Conservation (phyloP, 2,329 filamentous ascomycete genomes). For the Botryotinia narcissicola region DNA sequence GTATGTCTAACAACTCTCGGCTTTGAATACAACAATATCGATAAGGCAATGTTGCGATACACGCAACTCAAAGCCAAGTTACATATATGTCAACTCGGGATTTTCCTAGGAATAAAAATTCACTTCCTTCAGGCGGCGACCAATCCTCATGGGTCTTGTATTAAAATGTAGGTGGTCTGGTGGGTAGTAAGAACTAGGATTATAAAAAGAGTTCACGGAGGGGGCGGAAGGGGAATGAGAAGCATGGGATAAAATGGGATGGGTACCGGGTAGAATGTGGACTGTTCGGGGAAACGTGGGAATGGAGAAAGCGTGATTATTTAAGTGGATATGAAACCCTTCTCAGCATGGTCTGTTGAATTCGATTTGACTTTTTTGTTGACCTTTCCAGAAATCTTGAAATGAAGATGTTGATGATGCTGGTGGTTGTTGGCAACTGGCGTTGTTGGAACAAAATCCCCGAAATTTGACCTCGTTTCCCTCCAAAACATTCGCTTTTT, state of each 20-base stretch:
- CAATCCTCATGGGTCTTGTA: constrained; percentile 16
- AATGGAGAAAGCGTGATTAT: constrained; percentile 4
- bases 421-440: constrained; percentile 1
- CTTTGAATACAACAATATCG: constrained; percentile 17
- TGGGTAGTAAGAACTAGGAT: constrained; percentile 13
- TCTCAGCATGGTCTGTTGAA: background rate
- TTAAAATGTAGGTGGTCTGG: constrained; percentile 2
- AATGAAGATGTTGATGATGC: background rate
- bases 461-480: background rate
- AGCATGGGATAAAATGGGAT: constrained; percentile 1
- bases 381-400: background rate
- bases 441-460: background rate
- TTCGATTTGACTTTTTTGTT: background rate
- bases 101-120: constrained; percentile 1
- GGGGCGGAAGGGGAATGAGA: background rate
- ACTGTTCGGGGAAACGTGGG: constrained; percentile 15
- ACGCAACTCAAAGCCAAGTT: background rate
- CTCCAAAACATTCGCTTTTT: background rate
- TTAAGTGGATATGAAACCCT: constrained; percentile 3
- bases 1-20: background rate
- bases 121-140: constrained; percentile 17
- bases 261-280: constrained; percentile 13
- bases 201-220: constrained; percentile 1
- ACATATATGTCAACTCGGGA: constrained; percentile 6
- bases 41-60: constrained; percentile 20